Evolutionary conservation across 352 stramenopile genomes (phyloP).

Genomic region (Elongisporangium prolatum): DNA sequence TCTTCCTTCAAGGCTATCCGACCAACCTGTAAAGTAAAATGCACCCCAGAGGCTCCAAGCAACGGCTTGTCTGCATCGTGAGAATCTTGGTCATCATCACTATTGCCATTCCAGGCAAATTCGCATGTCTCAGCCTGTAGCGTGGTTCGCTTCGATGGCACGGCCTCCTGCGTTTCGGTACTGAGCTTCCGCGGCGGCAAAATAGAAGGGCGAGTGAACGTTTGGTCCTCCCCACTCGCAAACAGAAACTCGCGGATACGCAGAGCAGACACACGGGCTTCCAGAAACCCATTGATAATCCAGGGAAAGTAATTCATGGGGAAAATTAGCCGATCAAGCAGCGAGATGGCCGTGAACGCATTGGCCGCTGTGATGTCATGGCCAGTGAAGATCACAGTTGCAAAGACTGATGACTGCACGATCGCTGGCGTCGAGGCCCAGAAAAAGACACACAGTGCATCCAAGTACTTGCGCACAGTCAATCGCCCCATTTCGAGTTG

Average conservation of each 20-base stretch:
- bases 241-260: conserved; percentile 79
- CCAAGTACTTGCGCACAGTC: conserved; percentile 80
- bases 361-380: conserved; percentile 74
- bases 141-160: conserved; percentile 3
- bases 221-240: conserved; percentile 3
- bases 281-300: conserved; percentile 88
- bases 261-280: conserved; percentile 77
- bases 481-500: conserved; percentile 67
- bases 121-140: conserved; percentile 21
- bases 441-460: conserved; percentile 89
- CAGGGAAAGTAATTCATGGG: conserved; percentile 91
- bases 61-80: neutral
- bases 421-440: conserved; percentile 87
- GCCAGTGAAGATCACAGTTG: conserved; percentile 60
- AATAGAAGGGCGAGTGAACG: neutral
- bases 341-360: conserved; percentile 80
- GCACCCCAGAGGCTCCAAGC: neutral
- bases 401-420: conserved; percentile 83
- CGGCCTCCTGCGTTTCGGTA: neutral
- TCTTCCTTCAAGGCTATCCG: conserved; percentile 31
- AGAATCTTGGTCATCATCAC: neutral
- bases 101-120: conserved; percentile 20
- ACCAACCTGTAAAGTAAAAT: conserved; percentile 46
- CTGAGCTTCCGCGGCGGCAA: conserved; percentile 8
- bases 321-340: conserved; percentile 87